phyloP scores from a whole-genome alignment of 345 rosid species.

The Heritiera fomes region DNA sequence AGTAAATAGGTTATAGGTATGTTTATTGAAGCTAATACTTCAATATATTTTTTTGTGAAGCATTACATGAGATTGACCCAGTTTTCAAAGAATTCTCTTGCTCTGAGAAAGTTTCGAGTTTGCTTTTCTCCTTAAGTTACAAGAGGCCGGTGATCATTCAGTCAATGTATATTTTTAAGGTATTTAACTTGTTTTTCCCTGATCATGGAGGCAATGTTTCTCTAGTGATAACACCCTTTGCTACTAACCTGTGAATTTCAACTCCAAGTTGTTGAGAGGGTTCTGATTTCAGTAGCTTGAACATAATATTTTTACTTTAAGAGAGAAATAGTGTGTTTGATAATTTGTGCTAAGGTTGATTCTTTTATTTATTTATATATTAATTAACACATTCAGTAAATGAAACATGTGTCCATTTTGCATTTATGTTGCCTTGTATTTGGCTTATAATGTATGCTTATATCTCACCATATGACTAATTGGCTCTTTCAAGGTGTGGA shows the following conservation, averaged over 20 bases:
- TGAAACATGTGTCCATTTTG: background rate
- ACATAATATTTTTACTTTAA: background rate
- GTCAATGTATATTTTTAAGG: conserved; percentile 97
- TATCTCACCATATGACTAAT: background rate
- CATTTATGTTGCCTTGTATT: background rate
- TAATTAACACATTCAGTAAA: background rate
- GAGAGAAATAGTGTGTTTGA: background rate
- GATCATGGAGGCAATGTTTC: background rate
- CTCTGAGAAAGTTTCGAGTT: conserved; percentile 57
- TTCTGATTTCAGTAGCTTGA: conserved; percentile 5
- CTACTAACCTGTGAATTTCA: background rate
- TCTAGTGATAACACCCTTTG: background rate
- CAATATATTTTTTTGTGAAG: conserved; percentile 41
- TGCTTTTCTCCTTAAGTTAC: conserved; percentile 73
- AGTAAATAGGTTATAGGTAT: conserved; percentile 10
- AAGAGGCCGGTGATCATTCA: conserved; percentile 76
- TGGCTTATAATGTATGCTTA: background rate
- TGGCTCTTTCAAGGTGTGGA: background rate
- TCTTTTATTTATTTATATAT: background rate
- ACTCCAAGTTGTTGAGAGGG: background rate
- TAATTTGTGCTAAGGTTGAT: background rate
- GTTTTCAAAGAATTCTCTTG: conserved; percentile 65
- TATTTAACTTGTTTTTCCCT: conserved; percentile 21
- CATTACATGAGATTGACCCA: conserved; percentile 85
- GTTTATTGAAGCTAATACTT: conserved; percentile 12